Percentiles rank a stretch among this genome's conserved stretches.
phyloP scores from a whole-genome alignment of 1,139 yeast genomes.

The Nakaseomyces uthaithaninus region DNA sequence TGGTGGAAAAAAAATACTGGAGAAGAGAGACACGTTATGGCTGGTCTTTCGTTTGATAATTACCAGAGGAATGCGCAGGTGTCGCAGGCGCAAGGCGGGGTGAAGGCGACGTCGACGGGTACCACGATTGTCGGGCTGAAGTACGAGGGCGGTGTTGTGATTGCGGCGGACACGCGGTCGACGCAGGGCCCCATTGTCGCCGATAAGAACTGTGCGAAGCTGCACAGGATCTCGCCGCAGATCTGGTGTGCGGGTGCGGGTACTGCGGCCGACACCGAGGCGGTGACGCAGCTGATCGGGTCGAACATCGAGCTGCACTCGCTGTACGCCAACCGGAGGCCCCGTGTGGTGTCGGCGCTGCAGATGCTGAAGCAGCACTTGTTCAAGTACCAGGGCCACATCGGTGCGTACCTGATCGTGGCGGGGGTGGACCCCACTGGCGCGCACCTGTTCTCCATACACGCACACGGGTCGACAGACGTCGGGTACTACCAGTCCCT shows the following conservation, averaged over 20 bases:
- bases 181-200: conserved; percentile 95
- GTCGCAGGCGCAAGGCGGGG: conserved; percentile 65
- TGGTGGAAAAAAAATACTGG: too few relatives aligned
- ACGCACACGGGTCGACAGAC: conserved; percentile 97
- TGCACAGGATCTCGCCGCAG: conserved; percentile 83
- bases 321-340: conserved; percentile 71
- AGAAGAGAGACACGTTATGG: conserved; percentile 40
- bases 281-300: conserved; percentile 86
- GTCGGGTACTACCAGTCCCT: conserved; percentile 86
- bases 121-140: conserved; percentile 96
- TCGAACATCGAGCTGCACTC: conserved; percentile 88
- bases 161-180: conserved; percentile 98
- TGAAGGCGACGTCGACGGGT: conserved; percentile 93
- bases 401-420: conserved; percentile 93
- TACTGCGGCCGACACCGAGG: conserved; percentile 99
- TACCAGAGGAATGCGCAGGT: conserved; percentile 78
- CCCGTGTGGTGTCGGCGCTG: conserved; percentile 88
- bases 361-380: conserved; percentile 91
- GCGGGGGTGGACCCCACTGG: conserved; percentile 98
- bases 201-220: conserved; percentile 93
- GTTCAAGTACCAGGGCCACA: conserved; percentile 92
- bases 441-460: conserved; percentile 82
- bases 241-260: conserved; percentile 99
- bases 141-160: conserved; percentile 86
- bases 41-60: conserved; percentile 88